These are phyloP conservation scores for Crithidia fasciculata DNA, from an alignment of 208 protist species.

Conservation along the genomic window DNA sequence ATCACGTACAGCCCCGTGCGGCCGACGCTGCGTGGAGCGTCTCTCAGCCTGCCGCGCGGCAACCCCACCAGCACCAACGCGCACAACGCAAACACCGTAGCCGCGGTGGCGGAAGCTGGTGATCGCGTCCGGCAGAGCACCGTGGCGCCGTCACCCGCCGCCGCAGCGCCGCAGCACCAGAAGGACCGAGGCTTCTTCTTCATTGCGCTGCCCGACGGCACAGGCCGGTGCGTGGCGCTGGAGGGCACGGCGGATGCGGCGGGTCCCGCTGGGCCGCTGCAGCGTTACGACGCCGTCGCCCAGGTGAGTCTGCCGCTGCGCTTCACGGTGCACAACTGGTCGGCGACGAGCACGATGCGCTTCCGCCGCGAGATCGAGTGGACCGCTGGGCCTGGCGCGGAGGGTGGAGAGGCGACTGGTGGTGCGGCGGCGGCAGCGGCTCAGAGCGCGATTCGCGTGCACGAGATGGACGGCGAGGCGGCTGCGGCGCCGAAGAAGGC, in stretches of 20 bases:
- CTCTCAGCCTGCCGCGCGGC: neutral
- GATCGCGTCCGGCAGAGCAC: conserved; percentile 8
- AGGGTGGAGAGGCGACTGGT: neutral
- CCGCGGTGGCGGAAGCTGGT: neutral
- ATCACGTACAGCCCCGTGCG: conserved; percentile 91
- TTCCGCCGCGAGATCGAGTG: conserved; percentile 87
- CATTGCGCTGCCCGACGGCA: conserved; percentile 93
- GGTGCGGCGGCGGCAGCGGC: neutral
- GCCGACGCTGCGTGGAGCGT: conserved; percentile 47
- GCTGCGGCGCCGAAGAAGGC: neutral
- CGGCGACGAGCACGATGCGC: conserved; percentile 52
- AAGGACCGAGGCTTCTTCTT: conserved; percentile 90
- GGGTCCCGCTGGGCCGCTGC: conserved; percentile 47
- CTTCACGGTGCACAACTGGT: conserved; percentile 39
- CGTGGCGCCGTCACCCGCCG: neutral
- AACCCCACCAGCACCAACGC: neutral
- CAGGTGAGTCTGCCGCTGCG: conserved; percentile 13
- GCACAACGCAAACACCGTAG: neutral
- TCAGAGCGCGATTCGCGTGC: conserved; percentile 5
- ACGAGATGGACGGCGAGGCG: conserved; percentile 2
- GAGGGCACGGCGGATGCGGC: conserved; percentile 69
- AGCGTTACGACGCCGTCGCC: conserved; percentile 42
- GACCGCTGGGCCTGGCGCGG: conserved; percentile 36
- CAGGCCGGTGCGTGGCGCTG: conserved; percentile 79
- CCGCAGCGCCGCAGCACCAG: neutral